phyloP scores from a whole-genome alignment of 768 basidiomycete genomes.

The Pseudohyphozyma bogoriensis region DNA sequence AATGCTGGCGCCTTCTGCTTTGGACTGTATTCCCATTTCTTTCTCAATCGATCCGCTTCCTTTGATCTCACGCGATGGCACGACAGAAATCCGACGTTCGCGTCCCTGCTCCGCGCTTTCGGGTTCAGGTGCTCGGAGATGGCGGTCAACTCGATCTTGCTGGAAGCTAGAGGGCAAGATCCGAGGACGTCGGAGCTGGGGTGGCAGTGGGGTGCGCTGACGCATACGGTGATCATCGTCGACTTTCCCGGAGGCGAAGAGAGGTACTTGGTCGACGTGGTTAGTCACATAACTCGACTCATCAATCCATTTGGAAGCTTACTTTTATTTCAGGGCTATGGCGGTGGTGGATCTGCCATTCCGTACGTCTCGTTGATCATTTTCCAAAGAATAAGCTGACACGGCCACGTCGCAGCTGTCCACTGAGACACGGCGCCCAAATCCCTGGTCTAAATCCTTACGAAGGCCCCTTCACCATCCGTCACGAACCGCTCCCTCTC shows the following conservation, averaged over 20 bases:
- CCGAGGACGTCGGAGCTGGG: constrained; percentile 15
- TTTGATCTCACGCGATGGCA: no score
- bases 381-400: neutral
- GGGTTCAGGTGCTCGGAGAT: constrained; percentile 15
- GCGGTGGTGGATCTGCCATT: neutral
- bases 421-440: neutral
- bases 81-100: constrained; percentile 13
- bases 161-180: constrained; percentile 15
- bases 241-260: constrained; percentile 17
- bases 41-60: neutral
- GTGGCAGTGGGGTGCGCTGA: constrained; percentile 21
- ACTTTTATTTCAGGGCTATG: no score
- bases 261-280: constrained; percentile 9
- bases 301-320: no score
- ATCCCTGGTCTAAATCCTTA: constrained; percentile 13
- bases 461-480: constrained; percentile 17
- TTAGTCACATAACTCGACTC: no score
- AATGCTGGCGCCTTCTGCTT: constrained; percentile 21
- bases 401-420: neutral
- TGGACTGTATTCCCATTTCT: neutral
- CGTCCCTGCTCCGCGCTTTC: constrained; percentile 6
- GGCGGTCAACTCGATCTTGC: constrained; percentile 15
- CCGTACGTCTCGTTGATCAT: neutral
- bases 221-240: constrained; percentile 14
- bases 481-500: constrained; percentile 6